Evolutionary conservation across 1,139 yeast genomes (phyloP).

Genomic region (Geotrichum macrosporum): DNA sequence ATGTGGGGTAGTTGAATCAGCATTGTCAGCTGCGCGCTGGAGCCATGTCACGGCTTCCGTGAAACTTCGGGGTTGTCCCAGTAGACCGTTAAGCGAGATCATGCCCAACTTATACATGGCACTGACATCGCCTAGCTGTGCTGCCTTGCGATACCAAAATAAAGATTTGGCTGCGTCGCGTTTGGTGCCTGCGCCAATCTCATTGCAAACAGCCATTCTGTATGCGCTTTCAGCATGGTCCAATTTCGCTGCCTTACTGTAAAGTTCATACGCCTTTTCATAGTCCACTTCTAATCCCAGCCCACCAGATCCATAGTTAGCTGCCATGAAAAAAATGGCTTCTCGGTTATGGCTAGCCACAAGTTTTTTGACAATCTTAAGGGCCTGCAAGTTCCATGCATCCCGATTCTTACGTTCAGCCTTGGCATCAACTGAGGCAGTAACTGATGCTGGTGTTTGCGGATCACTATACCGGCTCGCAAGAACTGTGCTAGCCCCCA

Average conservation of each 20-base stretch:
- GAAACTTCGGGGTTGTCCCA: slow-evolving; percentile 44
- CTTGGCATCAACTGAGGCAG: slow-evolving; percentile 38
- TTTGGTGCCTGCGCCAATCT: slow-evolving; percentile 57
- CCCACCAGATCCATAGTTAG: slow-evolving; percentile 54
- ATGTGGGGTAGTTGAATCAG: slow-evolving; percentile 47
- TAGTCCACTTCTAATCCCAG: slow-evolving; percentile 54
- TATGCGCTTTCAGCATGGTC: slow-evolving; percentile 58
- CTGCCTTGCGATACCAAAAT: slow-evolving; percentile 53
- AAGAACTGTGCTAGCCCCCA: slow-evolving; percentile 36
- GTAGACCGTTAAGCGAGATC: slow-evolving; percentile 52
- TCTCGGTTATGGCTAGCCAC: slow-evolving; percentile 44
- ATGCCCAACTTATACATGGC: slow-evolving; percentile 69
- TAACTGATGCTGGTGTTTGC: slow-evolving; percentile 28
- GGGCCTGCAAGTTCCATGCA: slow-evolving; percentile 51
- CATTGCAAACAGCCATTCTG: slow-evolving; percentile 63
- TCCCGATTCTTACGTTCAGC: slow-evolving; percentile 50
- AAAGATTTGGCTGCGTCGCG: slow-evolving; percentile 47
- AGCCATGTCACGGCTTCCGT: slow-evolving; percentile 53
- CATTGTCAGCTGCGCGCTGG: slow-evolving; percentile 48
- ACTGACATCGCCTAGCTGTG: slow-evolving; percentile 51
- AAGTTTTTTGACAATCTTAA: slow-evolving; percentile 53
- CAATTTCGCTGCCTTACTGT: slow-evolving; percentile 52
- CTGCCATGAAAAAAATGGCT: slow-evolving; percentile 56
- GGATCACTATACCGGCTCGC: slow-evolving; percentile 36
- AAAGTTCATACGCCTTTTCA: slow-evolving; percentile 54